phyloP scores from a whole-genome alignment of 306 rosid genomes.

The Crotalaria pallida region DNA sequence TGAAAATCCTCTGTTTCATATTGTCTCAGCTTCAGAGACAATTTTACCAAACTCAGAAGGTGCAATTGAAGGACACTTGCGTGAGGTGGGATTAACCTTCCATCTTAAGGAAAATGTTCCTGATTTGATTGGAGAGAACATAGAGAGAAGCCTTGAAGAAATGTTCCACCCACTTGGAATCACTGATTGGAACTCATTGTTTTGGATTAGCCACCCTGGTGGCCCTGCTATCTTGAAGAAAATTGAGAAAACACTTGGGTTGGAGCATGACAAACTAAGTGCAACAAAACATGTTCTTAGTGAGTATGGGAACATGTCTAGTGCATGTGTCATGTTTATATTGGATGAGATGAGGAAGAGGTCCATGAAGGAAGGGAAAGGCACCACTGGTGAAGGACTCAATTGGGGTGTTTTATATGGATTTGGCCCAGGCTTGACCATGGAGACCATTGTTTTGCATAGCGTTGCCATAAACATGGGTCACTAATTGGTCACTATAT shows the following conservation, averaged over 20 bases:
- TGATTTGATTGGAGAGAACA: neutral
- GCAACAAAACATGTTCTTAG: too few species aligned
- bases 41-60: slow-evolving; percentile 29
- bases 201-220: slow-evolving; percentile 26
- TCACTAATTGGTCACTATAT: neutral
- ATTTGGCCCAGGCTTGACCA: neutral
- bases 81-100: slow-evolving; percentile 34
- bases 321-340: neutral
- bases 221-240: slow-evolving; percentile 29
- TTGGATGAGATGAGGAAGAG: too few species aligned
- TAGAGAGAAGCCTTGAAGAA: slow-evolving; percentile 16
- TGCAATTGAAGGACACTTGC: slow-evolving; percentile 27
- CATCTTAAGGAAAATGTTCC: slow-evolving; percentile 19
- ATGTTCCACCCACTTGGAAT: slow-evolving; percentile 3
- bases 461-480: neutral
- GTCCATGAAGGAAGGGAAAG: neutral
- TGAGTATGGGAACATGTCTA: neutral
- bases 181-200: slow-evolving; percentile 31
- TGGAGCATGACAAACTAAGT: slow-evolving; percentile 4
- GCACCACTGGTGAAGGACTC: slow-evolving; percentile 19
- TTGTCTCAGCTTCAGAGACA: neutral
- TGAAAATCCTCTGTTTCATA: slow-evolving; percentile 15
- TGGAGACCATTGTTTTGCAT: neutral
- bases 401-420: slow-evolving; percentile 6
- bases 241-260: slow-evolving; percentile 12